These are phyloP conservation scores for Lotmaria passim DNA, from an alignment of 208 protist species.

Conservation along the genomic window DNA sequence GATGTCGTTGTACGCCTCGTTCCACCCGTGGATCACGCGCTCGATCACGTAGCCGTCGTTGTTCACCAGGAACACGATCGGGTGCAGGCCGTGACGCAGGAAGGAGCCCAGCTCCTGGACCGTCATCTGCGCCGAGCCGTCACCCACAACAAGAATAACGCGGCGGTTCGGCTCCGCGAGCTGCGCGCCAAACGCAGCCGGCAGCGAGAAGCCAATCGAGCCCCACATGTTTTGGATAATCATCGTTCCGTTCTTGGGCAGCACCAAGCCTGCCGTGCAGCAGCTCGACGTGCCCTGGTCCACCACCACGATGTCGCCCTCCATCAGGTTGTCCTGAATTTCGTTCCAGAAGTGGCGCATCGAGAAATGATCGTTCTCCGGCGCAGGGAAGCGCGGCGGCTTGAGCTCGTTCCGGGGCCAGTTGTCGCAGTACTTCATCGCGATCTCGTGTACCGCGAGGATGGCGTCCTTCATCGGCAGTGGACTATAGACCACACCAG, in stretches of 20 bases:
- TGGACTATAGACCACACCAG: slow-evolving; percentile 45
- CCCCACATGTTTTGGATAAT: slow-evolving; percentile 51
- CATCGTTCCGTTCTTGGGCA: slow-evolving; percentile 37
- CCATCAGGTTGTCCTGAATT: slow-evolving; percentile 41
- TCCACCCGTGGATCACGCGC: slow-evolving; percentile 49
- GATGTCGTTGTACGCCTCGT: slow-evolving; percentile 59
- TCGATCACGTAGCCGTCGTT: slow-evolving; percentile 69
- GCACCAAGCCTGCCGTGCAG: slow-evolving; percentile 38
- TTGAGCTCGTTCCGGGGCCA: slow-evolving; percentile 48
- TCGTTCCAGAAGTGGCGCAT: slow-evolving; percentile 57
- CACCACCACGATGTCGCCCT: slow-evolving; percentile 51
- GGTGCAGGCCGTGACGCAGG: slow-evolving; percentile 27
- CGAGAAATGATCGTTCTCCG: slow-evolving; percentile 22
- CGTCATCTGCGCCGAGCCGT: slow-evolving; percentile 67
- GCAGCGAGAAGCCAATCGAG: slow-evolving; percentile 63
- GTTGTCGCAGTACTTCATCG: slow-evolving; percentile 33
- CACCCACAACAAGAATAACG: slow-evolving; percentile 52
- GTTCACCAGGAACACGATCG: slow-evolving; percentile 49
- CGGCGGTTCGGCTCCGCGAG: slow-evolving; percentile 48
- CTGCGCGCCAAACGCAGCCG: slow-evolving; percentile 55
- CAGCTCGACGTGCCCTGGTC: slow-evolving; percentile 61
- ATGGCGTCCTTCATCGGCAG: slow-evolving; percentile 55
- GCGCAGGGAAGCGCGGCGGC: slow-evolving; percentile 27
- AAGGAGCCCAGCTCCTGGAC: slow-evolving; percentile 54
- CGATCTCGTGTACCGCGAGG: slow-evolving; percentile 38